These are phyloP conservation scores for Phoma sp. DNA, from an alignment of 2,329 filamentous ascomycete species.

Conservation along the genomic window DNA sequence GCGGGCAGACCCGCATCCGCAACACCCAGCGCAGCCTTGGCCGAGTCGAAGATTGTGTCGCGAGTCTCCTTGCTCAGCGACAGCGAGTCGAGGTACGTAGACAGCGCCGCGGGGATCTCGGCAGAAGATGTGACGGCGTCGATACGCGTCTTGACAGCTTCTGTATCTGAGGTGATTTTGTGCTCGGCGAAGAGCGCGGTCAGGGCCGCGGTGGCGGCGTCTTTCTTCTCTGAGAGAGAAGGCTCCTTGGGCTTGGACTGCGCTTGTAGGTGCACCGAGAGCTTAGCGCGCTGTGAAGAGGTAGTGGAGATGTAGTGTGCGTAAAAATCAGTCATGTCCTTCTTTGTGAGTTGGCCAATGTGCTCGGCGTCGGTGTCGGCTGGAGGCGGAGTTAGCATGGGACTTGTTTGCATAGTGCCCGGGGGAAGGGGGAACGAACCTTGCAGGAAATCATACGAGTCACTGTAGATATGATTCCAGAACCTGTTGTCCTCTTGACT, in stretches of 20 bases:
- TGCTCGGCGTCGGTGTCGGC: constrained; percentile 77
- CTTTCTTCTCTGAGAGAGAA: constrained; percentile 52
- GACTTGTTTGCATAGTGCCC: background rate
- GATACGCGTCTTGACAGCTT: constrained; percentile 53
- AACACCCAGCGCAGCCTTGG: constrained; percentile 54
- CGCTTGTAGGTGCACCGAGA: constrained; percentile 82
- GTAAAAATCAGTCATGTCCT: constrained; percentile 82
- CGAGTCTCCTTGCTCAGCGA: constrained; percentile 59
- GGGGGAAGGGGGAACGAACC: constrained; percentile 60
- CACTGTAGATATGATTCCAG: constrained; percentile 83
- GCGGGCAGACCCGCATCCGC: constrained; percentile 42
- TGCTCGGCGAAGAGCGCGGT: constrained; percentile 55
- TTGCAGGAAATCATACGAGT: constrained; percentile 88
- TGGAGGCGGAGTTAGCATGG: constrained; percentile 37
- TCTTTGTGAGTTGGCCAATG: constrained; percentile 76
- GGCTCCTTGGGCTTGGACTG: constrained; percentile 59
- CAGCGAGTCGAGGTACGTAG: constrained; percentile 53
- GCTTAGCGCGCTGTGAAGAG: constrained; percentile 77
- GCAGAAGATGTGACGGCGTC: constrained; percentile 53
- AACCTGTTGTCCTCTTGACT: constrained; percentile 81
- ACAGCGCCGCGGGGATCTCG: constrained; percentile 59
- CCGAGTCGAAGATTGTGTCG: constrained; percentile 56
- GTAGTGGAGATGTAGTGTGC: constrained; percentile 74
- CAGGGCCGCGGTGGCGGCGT: constrained; percentile 42
- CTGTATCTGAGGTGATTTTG: constrained; percentile 50